phyloP scores from a whole-genome alignment of 2,329 filamentous ascomycete species.

The Botrytis porri region DNA sequence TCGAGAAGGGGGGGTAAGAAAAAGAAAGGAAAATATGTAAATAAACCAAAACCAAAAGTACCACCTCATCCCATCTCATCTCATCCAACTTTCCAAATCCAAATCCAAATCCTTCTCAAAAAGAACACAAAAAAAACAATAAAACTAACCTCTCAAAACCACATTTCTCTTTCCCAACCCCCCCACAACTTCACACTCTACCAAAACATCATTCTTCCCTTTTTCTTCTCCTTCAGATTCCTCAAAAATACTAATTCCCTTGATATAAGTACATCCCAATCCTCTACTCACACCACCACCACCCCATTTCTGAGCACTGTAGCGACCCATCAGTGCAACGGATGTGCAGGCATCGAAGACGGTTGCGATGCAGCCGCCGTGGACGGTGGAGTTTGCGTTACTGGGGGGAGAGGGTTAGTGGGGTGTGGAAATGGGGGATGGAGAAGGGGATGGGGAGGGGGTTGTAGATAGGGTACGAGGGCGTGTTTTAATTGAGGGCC shows the following conservation, averaged over 20 bases:
- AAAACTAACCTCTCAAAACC: conserved; percentile 13
- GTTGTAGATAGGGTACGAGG: too few species aligned
- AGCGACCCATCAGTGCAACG: neutral
- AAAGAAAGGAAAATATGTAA: neutral
- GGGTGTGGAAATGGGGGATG: neutral
- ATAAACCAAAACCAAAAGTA: neutral
- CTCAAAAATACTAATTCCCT: neutral
- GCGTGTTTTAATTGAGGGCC: too few species aligned
- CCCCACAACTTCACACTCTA: conserved; percentile 4
- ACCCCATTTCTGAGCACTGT: neutral
- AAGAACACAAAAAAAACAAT: neutral
- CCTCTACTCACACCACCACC: neutral
- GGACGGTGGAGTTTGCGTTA: neutral
- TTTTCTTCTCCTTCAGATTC: neutral
- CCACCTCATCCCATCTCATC: neutral
- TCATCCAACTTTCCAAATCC: too few species aligned
- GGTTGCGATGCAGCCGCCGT: conserved; percentile 5
- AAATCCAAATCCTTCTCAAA: too few species aligned
- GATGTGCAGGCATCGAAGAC: conserved; percentile 2
- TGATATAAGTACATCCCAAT: neutral
- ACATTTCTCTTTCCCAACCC: neutral
- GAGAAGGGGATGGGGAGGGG: too few species aligned
- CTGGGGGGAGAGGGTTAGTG: neutral
- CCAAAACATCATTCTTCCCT: neutral
- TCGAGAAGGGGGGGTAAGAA: neutral